These are phyloP conservation scores for Pichia sp. DNA, from an alignment of 1,139 yeast genomes.

Conservation along the genomic window DNA sequence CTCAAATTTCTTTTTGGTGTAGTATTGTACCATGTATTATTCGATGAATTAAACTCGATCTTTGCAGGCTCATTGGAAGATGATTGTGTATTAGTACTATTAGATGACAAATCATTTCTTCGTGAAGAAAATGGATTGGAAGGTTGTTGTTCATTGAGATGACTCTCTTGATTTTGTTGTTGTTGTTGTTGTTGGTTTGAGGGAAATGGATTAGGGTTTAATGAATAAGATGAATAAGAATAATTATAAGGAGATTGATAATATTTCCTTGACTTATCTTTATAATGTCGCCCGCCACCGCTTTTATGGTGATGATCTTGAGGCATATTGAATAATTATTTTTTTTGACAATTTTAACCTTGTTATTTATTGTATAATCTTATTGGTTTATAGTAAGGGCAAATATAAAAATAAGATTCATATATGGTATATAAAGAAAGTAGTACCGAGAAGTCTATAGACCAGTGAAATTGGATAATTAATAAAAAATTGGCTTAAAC, in stretches of 20 bases:
- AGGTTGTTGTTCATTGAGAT: background rate
- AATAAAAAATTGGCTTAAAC: background rate
- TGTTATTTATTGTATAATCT: background rate
- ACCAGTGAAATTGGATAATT: no score
- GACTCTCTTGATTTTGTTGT: background rate
- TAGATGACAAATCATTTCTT: slow-evolving; percentile 16
- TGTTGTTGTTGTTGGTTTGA: slow-evolving; percentile 13
- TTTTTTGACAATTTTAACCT: background rate
- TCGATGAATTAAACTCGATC: background rate
- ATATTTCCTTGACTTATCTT: slow-evolving; percentile 22
- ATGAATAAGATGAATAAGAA: slow-evolving; percentile 16
- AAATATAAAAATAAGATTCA: background rate
- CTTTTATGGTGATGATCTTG: slow-evolving; percentile 20
- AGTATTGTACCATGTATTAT: slow-evolving; percentile 3
- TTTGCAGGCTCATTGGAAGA: background rate
- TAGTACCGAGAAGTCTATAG: background rate
- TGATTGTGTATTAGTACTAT: background rate
- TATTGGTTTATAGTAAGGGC: background rate
- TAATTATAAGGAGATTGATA: slow-evolving; percentile 12
- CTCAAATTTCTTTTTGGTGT: background rate
- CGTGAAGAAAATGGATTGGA: slow-evolving; percentile 25
- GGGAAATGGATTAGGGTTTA: slow-evolving; percentile 21
- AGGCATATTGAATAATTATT: slow-evolving; percentile 5
- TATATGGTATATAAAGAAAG: background rate
- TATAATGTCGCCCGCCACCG: slow-evolving; percentile 19